These are phyloP conservation scores for Didymella lethalis DNA, from an alignment of 2,329 filamentous ascomycete species.

Conservation along the genomic window DNA sequence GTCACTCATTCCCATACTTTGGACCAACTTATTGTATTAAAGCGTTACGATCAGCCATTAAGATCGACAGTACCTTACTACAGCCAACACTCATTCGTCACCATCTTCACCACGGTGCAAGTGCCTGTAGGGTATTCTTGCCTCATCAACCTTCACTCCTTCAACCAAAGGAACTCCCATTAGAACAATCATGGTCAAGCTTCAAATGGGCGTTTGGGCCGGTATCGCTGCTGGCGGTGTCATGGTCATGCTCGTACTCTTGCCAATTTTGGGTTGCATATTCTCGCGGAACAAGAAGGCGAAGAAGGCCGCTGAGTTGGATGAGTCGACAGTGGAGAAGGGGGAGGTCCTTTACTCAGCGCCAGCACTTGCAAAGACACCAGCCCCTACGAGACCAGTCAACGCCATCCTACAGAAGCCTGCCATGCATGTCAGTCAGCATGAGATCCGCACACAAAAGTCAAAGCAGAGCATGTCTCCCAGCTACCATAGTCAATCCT, in stretches of 20 bases:
- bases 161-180: neutral
- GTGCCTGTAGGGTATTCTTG: neutral
- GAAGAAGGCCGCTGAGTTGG: slow-evolving; percentile 1
- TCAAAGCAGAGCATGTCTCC: slow-evolving; percentile 16
- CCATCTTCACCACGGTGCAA: neutral
- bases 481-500: slow-evolving; percentile 15
- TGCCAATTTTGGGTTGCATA: slow-evolving; percentile 18
- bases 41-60: slow-evolving; percentile 3
- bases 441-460: slow-evolving; percentile 7
- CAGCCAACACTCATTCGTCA: neutral
- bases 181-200: slow-evolving; percentile 9
- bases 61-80: slow-evolving; percentile 2
- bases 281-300: slow-evolving; percentile 17
- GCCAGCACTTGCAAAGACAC: slow-evolving; percentile 6
- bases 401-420: slow-evolving; percentile 16
- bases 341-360: slow-evolving; percentile 7
- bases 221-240: slow-evolving; percentile 19
- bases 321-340: slow-evolving; percentile 17
- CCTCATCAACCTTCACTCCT: neutral
- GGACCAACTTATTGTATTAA: neutral
- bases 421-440: neutral
- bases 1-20: slow-evolving; percentile 1
- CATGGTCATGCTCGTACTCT: slow-evolving; percentile 12
- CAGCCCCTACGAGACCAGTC: slow-evolving; percentile 12
- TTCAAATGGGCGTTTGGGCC: slow-evolving; percentile 17